Base-by-base conservation (phyloP, 176 grass and related monocot genomes). In the Oryza coarctata region DNA sequence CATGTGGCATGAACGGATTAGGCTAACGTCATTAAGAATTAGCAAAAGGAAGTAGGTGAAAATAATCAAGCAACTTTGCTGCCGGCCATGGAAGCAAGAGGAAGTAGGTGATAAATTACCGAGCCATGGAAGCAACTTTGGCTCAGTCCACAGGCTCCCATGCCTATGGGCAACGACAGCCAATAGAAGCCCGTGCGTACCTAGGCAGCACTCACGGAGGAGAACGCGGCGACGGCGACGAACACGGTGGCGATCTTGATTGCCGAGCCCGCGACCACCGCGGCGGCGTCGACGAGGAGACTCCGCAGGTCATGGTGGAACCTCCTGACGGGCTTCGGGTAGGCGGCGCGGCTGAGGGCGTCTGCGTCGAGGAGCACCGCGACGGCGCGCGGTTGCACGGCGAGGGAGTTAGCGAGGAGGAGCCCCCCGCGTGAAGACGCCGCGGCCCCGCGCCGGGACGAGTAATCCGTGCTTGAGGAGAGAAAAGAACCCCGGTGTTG, bases 221-320 rank as follows among this genome's bases (percentile, higher is more conserved):
- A 63, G 88, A 38, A 80, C 17, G 80, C 80, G 5, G 33, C 50
- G 32, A 86, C 84, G 38, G 85, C 70, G 70, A 70, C 70, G 63
- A 75, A 84, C 50, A 90, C 84, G 26, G 84, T 87, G 63, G 71
- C 70, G 55, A 90, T 64, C 80, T 83, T 87, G 70, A 90, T 68
- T 4, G 76, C 63, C 8, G 84, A 87, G 0, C 80, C 83, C 0
- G 44, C 50, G 13, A 90, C 1, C 0, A 80, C 31, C 31, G 80
- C 63, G 50, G 36, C 84, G 63, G 7, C 20, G 30, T 72, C 60
- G 20, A 90, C 14, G 1, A 87, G 32, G 12, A 90, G 68, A 0
- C 70, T 20, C 3, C 33, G 15, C 71, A 86, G 2, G 52, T 81
- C 68, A 6, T 2, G 2, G 5, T 26, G 20, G 28, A 89, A 34